These are phyloP conservation scores for Scolecobasidium constrictum DNA, from an alignment of 2,329 filamentous ascomycete species.

Conservation along the genomic window DNA sequence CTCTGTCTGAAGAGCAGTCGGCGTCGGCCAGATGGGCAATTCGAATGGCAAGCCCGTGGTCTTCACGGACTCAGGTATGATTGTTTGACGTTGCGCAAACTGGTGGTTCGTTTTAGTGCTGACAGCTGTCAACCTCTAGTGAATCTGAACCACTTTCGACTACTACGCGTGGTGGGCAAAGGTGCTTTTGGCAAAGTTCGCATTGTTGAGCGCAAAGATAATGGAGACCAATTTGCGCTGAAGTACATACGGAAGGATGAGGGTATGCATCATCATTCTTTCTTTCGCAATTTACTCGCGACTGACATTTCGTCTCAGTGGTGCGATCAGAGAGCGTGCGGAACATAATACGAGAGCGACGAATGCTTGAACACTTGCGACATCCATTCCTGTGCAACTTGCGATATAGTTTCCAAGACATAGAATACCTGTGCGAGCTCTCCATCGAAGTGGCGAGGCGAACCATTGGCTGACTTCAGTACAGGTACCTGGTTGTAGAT, in stretches of 20 bases:
- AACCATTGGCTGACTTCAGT: no score
- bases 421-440: slow-evolving; percentile 84
- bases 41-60: slow-evolving; percentile 88
- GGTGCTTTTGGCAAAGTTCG: slow-evolving; percentile 98
- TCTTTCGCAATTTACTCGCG: slow-evolving; percentile 10
- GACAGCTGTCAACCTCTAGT: slow-evolving; percentile 41
- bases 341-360: slow-evolving; percentile 93
- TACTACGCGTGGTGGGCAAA: slow-evolving; percentile 90
- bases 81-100: no score
- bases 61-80: slow-evolving; percentile 82
- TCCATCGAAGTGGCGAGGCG: not conserved
- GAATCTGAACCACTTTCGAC: slow-evolving; percentile 93
- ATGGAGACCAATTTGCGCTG: slow-evolving; percentile 81
- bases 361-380: slow-evolving; percentile 97
- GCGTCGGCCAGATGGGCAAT: slow-evolving; percentile 65
- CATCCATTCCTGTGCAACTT: slow-evolving; percentile 97
- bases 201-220: slow-evolving; percentile 97
- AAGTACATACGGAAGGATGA: slow-evolving; percentile 99
- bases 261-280: slow-evolving; percentile 40
- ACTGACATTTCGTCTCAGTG: slow-evolving; percentile 46
- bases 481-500: slow-evolving; percentile 84
- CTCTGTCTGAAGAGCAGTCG: no score
- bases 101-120: no score
- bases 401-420: slow-evolving; percentile 97
- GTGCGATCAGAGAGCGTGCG: slow-evolving; percentile 95